Conservation (phyloP, 2,329 filamentous ascomycete genomes). For the Fusarium papillatum region DNA sequence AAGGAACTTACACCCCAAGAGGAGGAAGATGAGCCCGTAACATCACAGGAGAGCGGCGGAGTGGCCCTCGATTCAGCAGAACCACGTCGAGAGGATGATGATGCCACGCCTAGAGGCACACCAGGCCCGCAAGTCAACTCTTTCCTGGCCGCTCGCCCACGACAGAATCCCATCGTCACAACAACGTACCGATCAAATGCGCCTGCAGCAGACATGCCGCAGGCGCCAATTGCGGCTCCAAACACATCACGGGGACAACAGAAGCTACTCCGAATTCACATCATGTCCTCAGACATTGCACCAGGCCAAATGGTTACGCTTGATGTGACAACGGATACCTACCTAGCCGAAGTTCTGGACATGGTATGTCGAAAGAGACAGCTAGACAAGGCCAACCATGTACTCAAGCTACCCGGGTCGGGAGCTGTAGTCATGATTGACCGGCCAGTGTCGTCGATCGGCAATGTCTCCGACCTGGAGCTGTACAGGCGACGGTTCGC, state of each 20-base stretch:
- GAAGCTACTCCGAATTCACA: conserved; percentile 80
- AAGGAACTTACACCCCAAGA: conserved; percentile 77
- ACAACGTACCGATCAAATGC: conserved; percentile 70
- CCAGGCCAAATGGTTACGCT: conserved; percentile 82
- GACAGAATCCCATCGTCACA: conserved; percentile 72
- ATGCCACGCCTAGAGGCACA: conserved; percentile 43
- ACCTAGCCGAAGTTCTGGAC: conserved; percentile 86
- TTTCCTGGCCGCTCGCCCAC: conserved; percentile 51
- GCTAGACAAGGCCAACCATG: conserved; percentile 83
- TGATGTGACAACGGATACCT: conserved; percentile 85
- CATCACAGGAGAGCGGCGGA: conserved; percentile 46
- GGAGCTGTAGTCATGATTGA: conserved; percentile 83
- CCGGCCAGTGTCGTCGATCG: conserved; percentile 83
- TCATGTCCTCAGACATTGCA: conserved; percentile 76
- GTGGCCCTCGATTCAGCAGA: conserved; percentile 45
- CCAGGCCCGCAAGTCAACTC: conserved; percentile 48
- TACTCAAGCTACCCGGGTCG: conserved; percentile 82
- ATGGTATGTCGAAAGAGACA: conserved; percentile 82
- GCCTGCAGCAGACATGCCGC: conserved; percentile 69
- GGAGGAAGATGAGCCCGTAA: conserved; percentile 58
- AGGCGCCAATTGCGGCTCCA: conserved; percentile 57
- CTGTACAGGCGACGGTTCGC: conserved; percentile 82
- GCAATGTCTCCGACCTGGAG: conserved; percentile 81
- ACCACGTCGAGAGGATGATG: conserved; percentile 42
- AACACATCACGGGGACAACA: conserved; percentile 71